These are phyloP conservation scores for Zygosaccharomyces rouxii DNA, from an alignment of 805 yeast genomes.

Conservation along the genomic window DNA sequence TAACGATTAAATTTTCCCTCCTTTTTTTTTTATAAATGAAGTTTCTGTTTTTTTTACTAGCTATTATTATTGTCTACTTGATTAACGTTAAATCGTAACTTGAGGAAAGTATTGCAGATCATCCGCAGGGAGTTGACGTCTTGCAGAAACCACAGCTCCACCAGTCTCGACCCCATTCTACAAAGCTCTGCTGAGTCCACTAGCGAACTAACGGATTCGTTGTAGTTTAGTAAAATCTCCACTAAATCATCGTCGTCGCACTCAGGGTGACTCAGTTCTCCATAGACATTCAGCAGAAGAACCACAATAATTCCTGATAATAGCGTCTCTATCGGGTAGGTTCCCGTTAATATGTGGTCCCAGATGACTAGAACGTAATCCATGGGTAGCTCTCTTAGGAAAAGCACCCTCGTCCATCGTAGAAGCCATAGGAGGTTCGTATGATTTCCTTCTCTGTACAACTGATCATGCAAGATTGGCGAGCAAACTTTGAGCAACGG, in stretches of 20 bases:
- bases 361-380: conserved; percentile 26
- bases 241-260: conserved; percentile 31
- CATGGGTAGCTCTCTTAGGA: conserved; percentile 30
- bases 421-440: conserved; percentile 32
- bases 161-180: conserved; percentile 25
- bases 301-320: conserved; percentile 25
- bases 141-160: conserved; percentile 24
- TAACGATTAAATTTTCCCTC: neutral
- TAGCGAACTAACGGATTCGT: conserved; percentile 10
- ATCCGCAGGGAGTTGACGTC: conserved; percentile 21
- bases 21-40: neutral
- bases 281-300: conserved; percentile 20
- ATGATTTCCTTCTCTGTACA: conserved; percentile 15
- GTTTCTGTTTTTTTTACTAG: neutral
- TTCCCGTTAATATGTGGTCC: conserved; percentile 31
- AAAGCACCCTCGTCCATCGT: conserved; percentile 32
- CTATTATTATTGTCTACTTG: conserved; percentile 17
- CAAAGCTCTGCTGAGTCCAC: conserved; percentile 26
- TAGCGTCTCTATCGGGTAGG: conserved; percentile 22
- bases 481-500: conserved; percentile 22
- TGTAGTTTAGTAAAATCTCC: conserved; percentile 26
- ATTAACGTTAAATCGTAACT: conserved; percentile 17
- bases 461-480: conserved; percentile 16
- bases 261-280: conserved; percentile 15
- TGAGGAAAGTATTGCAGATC: conserved; percentile 24